These are phyloP conservation scores for Fusarium tuaranense DNA, from an alignment of 2,329 filamentous ascomycete genomes.

Conservation along the genomic window DNA sequence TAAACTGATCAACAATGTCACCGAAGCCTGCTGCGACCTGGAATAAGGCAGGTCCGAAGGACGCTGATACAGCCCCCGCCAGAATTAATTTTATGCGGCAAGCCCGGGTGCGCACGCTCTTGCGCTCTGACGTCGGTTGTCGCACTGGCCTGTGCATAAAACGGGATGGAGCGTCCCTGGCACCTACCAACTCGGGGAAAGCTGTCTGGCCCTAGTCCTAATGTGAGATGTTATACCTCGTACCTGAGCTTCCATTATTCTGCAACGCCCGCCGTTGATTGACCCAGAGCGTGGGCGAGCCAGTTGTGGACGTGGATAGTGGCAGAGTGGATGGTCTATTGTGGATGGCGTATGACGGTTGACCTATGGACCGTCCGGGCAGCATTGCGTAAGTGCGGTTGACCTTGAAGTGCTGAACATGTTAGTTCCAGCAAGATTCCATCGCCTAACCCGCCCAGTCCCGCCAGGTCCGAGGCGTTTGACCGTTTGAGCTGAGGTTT, in stretches of 20 bases:
- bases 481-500: slow-evolving; percentile 7
- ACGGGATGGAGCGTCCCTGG: slow-evolving; percentile 35
- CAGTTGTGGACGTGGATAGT: slow-evolving; percentile 33
- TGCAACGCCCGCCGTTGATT: slow-evolving; percentile 12
- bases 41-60: slow-evolving; percentile 26
- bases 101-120: slow-evolving; percentile 30
- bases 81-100: slow-evolving; percentile 46
- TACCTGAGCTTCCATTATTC: slow-evolving; percentile 34
- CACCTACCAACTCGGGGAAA: slow-evolving; percentile 41
- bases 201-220: slow-evolving; percentile 20
- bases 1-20: slow-evolving; percentile 20
- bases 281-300: slow-evolving; percentile 14
- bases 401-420: slow-evolving; percentile 8
- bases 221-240: slow-evolving; percentile 25
- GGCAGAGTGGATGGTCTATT: slow-evolving; percentile 30
- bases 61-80: slow-evolving; percentile 21
- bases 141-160: slow-evolving; percentile 35
- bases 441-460: not conserved
- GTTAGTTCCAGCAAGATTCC: not conserved
- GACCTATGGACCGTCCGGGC: slow-evolving; percentile 21
- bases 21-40: slow-evolving; percentile 13
- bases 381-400: slow-evolving; percentile 38
- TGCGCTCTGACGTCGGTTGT: slow-evolving; percentile 27
- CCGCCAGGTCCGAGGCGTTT: slow-evolving; percentile 16
- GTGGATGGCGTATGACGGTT: slow-evolving; percentile 33